These are phyloP conservation scores for Solanum tacnaense DNA, from an alignment of 257 asterid species.

Conservation along the genomic window DNA sequence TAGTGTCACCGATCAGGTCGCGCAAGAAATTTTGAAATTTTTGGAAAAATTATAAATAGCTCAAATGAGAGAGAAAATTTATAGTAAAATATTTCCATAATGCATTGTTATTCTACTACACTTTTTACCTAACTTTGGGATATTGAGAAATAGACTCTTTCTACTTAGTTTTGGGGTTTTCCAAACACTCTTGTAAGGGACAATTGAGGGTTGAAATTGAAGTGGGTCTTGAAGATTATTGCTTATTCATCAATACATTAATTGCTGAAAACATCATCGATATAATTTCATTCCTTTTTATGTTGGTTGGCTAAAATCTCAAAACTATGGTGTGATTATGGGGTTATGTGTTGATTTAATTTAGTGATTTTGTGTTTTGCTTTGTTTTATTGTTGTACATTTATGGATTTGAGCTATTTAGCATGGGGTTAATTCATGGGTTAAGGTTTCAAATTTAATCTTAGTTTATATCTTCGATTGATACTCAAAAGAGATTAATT, in stretches of 20 bases:
- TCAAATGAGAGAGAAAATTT: neutral
- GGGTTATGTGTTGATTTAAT: neutral
- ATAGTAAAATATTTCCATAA: too few relatives aligned
- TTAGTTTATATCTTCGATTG: neutral
- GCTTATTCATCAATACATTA: neutral
- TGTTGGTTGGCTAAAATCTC: neutral
- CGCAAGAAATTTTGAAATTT: neutral
- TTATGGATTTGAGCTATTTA: neutral
- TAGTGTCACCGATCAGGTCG: neutral
- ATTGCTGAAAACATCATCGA: neutral
- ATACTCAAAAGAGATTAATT: neutral
- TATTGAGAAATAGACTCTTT: neutral
- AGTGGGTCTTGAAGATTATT: neutral
- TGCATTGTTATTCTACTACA: neutral
- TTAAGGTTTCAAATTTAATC: neutral
- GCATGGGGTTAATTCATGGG: neutral
- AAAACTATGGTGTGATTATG: neutral
- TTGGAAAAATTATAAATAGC: too few relatives aligned
- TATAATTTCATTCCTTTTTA: neutral
- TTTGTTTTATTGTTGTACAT: neutral
- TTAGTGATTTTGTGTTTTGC: neutral
- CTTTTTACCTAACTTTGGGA: neutral
- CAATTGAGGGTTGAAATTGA: neutral
- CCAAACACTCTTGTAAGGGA: neutral
- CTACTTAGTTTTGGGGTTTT: neutral